Conservation (phyloP, 345 rosid species). For the Pistacia integerrima region DNA sequence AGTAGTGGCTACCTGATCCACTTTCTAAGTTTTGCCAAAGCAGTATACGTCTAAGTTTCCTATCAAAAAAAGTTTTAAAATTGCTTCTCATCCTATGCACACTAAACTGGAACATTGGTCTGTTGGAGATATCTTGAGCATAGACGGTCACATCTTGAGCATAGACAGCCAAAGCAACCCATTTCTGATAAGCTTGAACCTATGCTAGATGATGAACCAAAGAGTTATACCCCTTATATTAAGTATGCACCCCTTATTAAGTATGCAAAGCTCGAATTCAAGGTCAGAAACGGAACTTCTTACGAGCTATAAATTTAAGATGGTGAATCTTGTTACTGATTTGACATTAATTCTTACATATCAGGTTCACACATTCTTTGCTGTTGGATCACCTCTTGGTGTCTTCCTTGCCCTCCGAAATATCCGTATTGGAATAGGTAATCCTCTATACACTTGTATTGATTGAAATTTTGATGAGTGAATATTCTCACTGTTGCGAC, state of each 20-base stretch:
- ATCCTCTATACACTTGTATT: not conserved
- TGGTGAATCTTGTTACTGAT: constrained; percentile 11
- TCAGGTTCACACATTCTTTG: constrained; percentile 97
- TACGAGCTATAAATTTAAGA: not conserved
- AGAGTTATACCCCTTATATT: constrained; percentile 74
- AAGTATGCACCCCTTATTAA: constrained; percentile 81
- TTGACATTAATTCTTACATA: constrained; percentile 17
- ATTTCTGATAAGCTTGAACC: constrained; percentile 31
- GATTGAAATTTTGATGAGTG: not conserved
- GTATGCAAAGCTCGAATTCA: constrained; percentile 89
- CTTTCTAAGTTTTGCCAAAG: too few relatives aligned
- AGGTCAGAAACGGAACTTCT: constrained; percentile 40
- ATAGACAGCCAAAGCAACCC: constrained; percentile 25
- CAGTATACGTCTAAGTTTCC: too few relatives aligned
- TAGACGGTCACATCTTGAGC: not conserved
- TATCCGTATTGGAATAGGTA: constrained; percentile 59
- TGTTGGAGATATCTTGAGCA: too few relatives aligned
- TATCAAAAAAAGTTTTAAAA: too few relatives aligned
- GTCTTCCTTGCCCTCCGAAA: constrained; percentile 96
- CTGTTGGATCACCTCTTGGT: constrained; percentile 99
- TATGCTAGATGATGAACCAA: constrained; percentile 35
- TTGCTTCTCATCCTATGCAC: too few relatives aligned
- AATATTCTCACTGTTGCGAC: not conserved
- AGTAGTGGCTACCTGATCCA: too few relatives aligned
- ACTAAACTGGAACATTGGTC: too few relatives aligned